Conservation (phyloP, 805 yeast species). For the Cyberlindnera maclurae region DNA sequence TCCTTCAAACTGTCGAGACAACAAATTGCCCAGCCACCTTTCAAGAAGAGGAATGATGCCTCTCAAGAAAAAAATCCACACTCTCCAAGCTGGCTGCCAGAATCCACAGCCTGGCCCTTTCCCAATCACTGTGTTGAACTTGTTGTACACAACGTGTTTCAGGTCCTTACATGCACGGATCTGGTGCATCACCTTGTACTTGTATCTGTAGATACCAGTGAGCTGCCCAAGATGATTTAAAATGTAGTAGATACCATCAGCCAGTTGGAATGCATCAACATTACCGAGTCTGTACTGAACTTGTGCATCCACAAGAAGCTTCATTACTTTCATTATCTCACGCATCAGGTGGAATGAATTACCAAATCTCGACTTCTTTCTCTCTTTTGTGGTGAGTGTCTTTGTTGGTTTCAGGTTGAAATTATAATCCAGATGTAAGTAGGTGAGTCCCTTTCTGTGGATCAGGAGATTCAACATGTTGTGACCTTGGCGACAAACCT, state of each 20-base stretch:
- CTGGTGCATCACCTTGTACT: conserved; percentile 97
- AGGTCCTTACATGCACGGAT: conserved; percentile 92
- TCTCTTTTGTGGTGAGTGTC: conserved; percentile 91
- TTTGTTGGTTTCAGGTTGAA: conserved; percentile 95
- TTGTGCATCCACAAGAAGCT: conserved; percentile 87
- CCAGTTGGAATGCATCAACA: conserved; percentile 87
- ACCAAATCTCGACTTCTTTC: conserved; percentile 94
- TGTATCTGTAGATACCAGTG: conserved; percentile 94
- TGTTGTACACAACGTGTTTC: conserved; percentile 82
- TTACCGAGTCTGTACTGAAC: conserved; percentile 87
- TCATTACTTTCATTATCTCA: conserved; percentile 78
- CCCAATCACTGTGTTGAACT: conserved; percentile 81
- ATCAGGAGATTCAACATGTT: conserved; percentile 87
- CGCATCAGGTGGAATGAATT: conserved; percentile 91
- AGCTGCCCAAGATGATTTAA: conserved; percentile 91
- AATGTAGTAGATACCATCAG: conserved; percentile 89
- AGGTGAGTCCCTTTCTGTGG: conserved; percentile 86
- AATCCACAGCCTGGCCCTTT: conserved; percentile 99
- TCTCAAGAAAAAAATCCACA: conserved; percentile 87
- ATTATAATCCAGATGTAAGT: conserved; percentile 89
- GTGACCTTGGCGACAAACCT: conserved; percentile 87
- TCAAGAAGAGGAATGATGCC: conserved; percentile 90
- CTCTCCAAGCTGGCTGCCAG: conserved; percentile 99
- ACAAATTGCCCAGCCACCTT: conserved; percentile 88
- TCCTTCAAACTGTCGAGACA: conserved; percentile 94